Evolutionary conservation across 2,329 filamentous ascomycete genomes (phyloP).

Genomic region (Sporothrix schenckii): DNA sequence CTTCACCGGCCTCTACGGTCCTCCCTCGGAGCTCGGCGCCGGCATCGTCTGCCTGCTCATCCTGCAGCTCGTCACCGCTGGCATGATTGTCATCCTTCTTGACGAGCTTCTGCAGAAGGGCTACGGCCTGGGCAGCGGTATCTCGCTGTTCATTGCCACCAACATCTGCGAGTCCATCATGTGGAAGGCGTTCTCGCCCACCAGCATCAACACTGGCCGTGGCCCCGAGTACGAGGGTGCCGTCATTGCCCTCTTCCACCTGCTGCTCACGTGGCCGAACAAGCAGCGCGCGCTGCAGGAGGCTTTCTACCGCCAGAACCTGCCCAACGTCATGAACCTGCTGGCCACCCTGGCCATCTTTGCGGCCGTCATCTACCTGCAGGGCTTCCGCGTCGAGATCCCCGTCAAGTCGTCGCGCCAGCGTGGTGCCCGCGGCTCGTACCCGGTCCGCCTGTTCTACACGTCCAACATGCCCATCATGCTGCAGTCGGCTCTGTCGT

Average conservation of each 20-base stretch:
- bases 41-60: slow-evolving; percentile 98
- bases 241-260: slow-evolving; percentile 96
- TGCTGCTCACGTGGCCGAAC: slow-evolving; percentile 97
- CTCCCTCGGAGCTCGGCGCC: slow-evolving; percentile 92
- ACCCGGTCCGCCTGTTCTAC: slow-evolving; percentile 99
- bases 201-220: slow-evolving; percentile 98
- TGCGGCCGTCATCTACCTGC: slow-evolving; percentile 96
- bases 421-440: slow-evolving; percentile 96
- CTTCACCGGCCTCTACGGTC: slow-evolving; percentile 95
- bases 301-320: slow-evolving; percentile 98
- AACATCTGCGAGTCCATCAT: slow-evolving; percentile 99
- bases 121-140: slow-evolving; percentile 96
- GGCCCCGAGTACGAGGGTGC: slow-evolving; percentile 99
- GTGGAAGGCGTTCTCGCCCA: slow-evolving; percentile 99
- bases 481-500: slow-evolving; percentile 97
- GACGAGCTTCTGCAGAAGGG: slow-evolving; percentile 99
- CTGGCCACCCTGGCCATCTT: slow-evolving; percentile 91
- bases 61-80: slow-evolving; percentile 95
- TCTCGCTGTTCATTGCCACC: slow-evolving; percentile 99
- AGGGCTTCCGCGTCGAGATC: slow-evolving; percentile 99
- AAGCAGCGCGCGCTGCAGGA: slow-evolving; percentile 98
- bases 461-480: slow-evolving; percentile 99
- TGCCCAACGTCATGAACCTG: slow-evolving; percentile 99
- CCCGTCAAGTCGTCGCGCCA: slow-evolving; percentile 99
- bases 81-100: slow-evolving; percentile 97